These are phyloP conservation scores for Saccharomyces pastorianus DNA, from an alignment of 1,139 yeast genomes.

Conservation along the genomic window DNA sequence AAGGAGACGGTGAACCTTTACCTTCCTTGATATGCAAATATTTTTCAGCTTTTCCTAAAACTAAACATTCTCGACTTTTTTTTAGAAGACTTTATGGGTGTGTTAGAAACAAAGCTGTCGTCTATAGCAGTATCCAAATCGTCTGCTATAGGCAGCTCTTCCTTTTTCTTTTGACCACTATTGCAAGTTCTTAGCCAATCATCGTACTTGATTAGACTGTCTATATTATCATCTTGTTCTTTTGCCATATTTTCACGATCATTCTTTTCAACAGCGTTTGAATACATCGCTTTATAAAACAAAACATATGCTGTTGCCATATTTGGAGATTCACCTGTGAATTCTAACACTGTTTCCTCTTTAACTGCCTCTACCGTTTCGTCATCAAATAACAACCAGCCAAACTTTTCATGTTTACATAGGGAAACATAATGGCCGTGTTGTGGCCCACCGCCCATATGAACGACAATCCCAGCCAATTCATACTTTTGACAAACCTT, in stretches of 20 bases:
- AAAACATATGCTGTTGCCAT: slow-evolving; percentile 86
- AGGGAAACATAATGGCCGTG: slow-evolving; percentile 92
- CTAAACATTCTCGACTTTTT: slow-evolving; percentile 17
- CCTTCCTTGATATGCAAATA: background rate
- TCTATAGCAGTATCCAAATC: background rate
- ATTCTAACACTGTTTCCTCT: slow-evolving; percentile 72
- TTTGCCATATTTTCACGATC: background rate
- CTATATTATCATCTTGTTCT: slow-evolving; percentile 17
- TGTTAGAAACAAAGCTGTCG: background rate
- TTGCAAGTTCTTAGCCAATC: slow-evolving; percentile 12
- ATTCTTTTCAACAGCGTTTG: background rate
- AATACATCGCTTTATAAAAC: slow-evolving; percentile 48
- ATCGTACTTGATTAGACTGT: slow-evolving; percentile 20
- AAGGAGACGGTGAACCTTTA: background rate
- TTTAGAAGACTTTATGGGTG: slow-evolving; percentile 1
- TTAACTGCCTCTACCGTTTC: slow-evolving; percentile 88
- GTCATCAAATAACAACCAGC: slow-evolving; percentile 92
- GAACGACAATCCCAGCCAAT: slow-evolving; percentile 79
- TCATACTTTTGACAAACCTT: slow-evolving; percentile 55
- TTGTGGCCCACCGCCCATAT: slow-evolving; percentile 95
- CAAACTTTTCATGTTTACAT: slow-evolving; percentile 67
- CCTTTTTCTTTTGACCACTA: background rate
- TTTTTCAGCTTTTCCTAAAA: slow-evolving; percentile 11
- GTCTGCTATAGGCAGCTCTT: background rate
- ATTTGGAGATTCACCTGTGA: slow-evolving; percentile 83